Conservation (phyloP, 495 filamentous ascomycete genomes). For the Lophiotrema nucula region DNA sequence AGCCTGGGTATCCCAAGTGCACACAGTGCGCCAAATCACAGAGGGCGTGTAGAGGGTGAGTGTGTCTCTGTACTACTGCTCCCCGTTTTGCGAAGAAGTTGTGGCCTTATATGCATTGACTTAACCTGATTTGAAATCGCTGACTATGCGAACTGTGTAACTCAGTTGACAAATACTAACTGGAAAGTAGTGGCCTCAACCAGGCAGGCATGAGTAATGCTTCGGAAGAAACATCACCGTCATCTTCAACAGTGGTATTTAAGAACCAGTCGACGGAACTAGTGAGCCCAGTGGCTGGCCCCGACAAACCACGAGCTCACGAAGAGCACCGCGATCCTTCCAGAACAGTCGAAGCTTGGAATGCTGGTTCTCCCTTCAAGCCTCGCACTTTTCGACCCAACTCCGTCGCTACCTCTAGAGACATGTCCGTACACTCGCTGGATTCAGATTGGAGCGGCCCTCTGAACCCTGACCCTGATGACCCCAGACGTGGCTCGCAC, state of each 20-base stretch:
- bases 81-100: background rate
- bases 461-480: slow-evolving; percentile 34
- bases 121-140: slow-evolving; percentile 25
- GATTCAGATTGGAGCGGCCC: slow-evolving; percentile 30
- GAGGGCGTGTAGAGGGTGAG: slow-evolving; percentile 81
- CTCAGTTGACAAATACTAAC: slow-evolving; percentile 30
- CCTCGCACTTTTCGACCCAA: slow-evolving; percentile 22
- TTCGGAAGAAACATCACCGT: slow-evolving; percentile 31
- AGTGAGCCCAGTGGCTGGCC: slow-evolving; percentile 25
- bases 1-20: slow-evolving; percentile 80
- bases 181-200: slow-evolving; percentile 27
- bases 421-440: slow-evolving; percentile 36
- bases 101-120: slow-evolving; percentile 25
- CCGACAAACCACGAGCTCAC: slow-evolving; percentile 21
- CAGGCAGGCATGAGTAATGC: slow-evolving; percentile 26
- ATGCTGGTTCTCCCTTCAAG: slow-evolving; percentile 19
- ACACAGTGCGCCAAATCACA: slow-evolving; percentile 89
- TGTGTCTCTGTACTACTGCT: slow-evolving; percentile 32
- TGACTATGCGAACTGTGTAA: slow-evolving; percentile 17
- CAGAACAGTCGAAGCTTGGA: slow-evolving; percentile 26
- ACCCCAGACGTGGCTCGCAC: slow-evolving; percentile 26
- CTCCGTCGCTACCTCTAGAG: slow-evolving; percentile 36
- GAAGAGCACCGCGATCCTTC: slow-evolving; percentile 26
- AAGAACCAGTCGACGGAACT: slow-evolving; percentile 31
- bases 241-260: slow-evolving; percentile 23